Evolutionary conservation across 1,284 basidiomycete species (phyloP), one percentile per base, ranked within the genome.

Genomic region (Marasmius fiardii): DNA sequence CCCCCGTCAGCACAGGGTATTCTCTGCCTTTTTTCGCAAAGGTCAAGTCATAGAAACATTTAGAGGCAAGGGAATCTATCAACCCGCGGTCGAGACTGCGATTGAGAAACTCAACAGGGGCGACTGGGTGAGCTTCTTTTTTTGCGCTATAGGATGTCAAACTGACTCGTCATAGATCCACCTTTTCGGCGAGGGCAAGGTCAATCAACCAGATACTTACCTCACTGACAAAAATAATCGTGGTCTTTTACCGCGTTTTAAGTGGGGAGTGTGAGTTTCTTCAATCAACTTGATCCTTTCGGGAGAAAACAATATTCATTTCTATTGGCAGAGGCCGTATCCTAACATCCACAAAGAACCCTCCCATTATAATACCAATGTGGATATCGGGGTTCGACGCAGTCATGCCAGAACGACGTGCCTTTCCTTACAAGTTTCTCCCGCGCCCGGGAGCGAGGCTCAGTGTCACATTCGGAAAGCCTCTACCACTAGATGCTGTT

Each of bases 1-100:
- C 39, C 34, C 35, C n/a, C 53, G 58, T 60, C 65, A 86, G 81
- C 59, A 67, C 68, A 90, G 88, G 73, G 63, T 87, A 48, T 85
- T 90, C 71, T 86, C 88, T 0, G 76, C 79, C 52, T 97, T 98
- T 77, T 98, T 99, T 70, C 78, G 83, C 41, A 79, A 85, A 12
- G 96, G 96, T 2, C 96, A 98, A 71, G 95, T 96, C 14, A 81
- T 98, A 58, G 93, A 97, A 70, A 98, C 95, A 0, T 87, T 94
- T 65, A 82, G 96, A 45, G 95, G 95, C 6, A 80, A 81, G 8
- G 96, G 97, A 1, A 87, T 98, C 57, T 92, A 92, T 69, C 96
- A 99, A 68, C 81, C 82, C 6, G 91, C 96, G 2, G 80, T 99
- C 5, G 90, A 98, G 67, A 66, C 74, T 20, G 92, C 94, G 0